Conservation (phyloP, 2,329 filamentous ascomycete genomes). For the Pseudocercospora crystallina region DNA sequence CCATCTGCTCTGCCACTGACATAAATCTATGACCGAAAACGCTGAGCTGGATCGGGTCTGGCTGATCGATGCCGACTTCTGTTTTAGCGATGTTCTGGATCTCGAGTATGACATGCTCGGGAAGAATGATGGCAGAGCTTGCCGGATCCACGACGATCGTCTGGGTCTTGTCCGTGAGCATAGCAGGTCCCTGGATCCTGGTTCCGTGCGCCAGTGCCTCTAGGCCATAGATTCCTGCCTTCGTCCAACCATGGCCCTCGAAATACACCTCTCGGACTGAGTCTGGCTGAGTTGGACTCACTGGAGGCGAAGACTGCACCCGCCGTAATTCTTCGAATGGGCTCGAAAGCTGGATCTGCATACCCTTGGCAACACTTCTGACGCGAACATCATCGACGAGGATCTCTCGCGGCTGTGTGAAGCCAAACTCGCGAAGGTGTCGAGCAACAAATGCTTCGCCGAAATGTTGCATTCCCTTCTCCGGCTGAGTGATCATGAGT, state of each 20-base stretch:
- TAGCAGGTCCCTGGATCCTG: conserved; percentile 32
- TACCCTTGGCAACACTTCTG: conserved; percentile 60
- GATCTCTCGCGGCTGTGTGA: conserved; percentile 39
- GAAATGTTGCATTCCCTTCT: conserved; percentile 52
- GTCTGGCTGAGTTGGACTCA: conserved; percentile 62
- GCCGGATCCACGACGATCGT: conserved; percentile 46
- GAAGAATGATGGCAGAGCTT: conserved; percentile 38
- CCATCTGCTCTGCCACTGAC: conserved; percentile 61
- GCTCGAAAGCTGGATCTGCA: conserved; percentile 73
- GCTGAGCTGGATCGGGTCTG: conserved; percentile 57
- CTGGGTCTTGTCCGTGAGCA: conserved; percentile 45
- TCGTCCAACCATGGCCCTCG: conserved; percentile 53
- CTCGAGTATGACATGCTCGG: conserved; percentile 44
- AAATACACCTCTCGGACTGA: conserved; percentile 75
- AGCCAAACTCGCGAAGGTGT: conserved; percentile 46
- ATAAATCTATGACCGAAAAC: conserved; percentile 60
- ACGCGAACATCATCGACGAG: conserved; percentile 42
- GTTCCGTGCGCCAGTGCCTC: conserved; percentile 22
- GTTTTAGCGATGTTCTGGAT: conserved; percentile 45
- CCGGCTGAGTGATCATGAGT: conserved; percentile 47
- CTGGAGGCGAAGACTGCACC: conserved; percentile 58
- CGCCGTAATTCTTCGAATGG: conserved; percentile 78
- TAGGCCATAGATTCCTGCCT: conserved; percentile 29
- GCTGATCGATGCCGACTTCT: conserved; percentile 53
- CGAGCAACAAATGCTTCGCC: conserved; percentile 36